Conservation (phyloP, 176 grass and related monocot genomes). For the Urochloa ruziziensis region DNA sequence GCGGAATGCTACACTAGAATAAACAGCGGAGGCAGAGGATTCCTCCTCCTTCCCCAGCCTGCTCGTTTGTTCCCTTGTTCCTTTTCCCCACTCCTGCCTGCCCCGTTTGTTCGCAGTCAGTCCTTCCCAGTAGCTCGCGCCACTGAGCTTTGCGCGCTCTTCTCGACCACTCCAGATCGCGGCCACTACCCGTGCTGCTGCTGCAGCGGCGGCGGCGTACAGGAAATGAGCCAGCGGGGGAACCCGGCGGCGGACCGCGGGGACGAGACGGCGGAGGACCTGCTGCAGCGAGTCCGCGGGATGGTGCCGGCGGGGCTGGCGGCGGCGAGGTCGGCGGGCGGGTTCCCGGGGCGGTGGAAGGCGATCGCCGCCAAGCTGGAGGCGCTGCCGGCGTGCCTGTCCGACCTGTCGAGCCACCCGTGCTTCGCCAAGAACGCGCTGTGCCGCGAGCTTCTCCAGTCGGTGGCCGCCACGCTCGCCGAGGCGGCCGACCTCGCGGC, state of each 20-base stretch:
- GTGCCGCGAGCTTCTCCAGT: constrained; percentile 77
- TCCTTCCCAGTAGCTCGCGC: not conserved
- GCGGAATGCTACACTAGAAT: constrained; percentile 8
- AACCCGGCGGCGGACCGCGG: constrained; percentile 10
- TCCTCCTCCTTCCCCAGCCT: not conserved
- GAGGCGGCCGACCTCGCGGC: constrained; percentile 49
- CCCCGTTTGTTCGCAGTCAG: not conserved
- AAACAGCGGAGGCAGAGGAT: not conserved
- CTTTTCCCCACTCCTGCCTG: not conserved
- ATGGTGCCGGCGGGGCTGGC: constrained; percentile 42
- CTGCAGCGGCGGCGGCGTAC: not conserved
- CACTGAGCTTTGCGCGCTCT: constrained; percentile 3
- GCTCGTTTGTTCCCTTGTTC: constrained; percentile 40
- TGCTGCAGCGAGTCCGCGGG: constrained; percentile 37
- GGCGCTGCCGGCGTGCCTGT: constrained; percentile 56
- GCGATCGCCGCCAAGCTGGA: constrained; percentile 58
- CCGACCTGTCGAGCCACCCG: constrained; percentile 83
- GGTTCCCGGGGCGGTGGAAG: constrained; percentile 67
- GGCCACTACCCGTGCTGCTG: not conserved
- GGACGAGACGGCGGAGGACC: constrained; percentile 41
- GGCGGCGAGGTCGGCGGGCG: constrained; percentile 27
- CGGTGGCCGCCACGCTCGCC: constrained; percentile 50
- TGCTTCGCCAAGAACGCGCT: constrained; percentile 80
- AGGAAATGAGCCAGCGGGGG: constrained; percentile 29
- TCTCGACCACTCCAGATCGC: constrained; percentile 31